A percentile compares a stretch with the other conserved stretches of the same genome.
Evolutionary conservation across 331 rosid genomes (phyloP).

Genomic region (Phaseolus coccineus): DNA sequence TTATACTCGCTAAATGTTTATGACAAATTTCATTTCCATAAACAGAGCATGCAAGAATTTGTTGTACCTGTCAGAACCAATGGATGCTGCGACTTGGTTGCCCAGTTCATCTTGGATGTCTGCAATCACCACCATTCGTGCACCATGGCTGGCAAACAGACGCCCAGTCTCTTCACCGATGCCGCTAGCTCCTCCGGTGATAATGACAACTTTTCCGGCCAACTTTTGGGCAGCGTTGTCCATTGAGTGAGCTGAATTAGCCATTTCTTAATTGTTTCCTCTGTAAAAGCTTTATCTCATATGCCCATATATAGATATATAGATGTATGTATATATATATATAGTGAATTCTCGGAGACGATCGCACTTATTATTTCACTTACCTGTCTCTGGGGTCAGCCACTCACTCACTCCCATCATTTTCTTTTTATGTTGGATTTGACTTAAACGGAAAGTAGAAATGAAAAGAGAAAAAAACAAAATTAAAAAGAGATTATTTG

Average conservation of each 20-base stretch:
- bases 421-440: no score
- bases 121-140: constrained; percentile 57
- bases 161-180: constrained; percentile 53
- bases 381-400: no score
- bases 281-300: no score
- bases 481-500: no score
- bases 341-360: no score
- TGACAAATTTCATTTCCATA: no score
- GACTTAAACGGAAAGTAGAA: no score
- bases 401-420: no score
- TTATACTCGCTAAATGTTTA: no score
- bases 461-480: no score
- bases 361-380: no score
- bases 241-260: not conserved
- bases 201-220: constrained; percentile 45
- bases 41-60: not conserved
- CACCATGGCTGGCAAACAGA: constrained; percentile 56
- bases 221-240: constrained; percentile 6
- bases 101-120: constrained; percentile 68
- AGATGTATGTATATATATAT: no score
- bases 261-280: constrained; percentile 10
- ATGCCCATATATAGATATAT: not conserved
- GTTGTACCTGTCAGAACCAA: constrained; percentile 50
- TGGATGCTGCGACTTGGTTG: constrained; percentile 51
- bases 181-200: constrained; percentile 51